Evolutionary conservation across 2,329 filamentous ascomycete species (phyloP).

Genomic region (Chaetomiaceae sp.): DNA sequence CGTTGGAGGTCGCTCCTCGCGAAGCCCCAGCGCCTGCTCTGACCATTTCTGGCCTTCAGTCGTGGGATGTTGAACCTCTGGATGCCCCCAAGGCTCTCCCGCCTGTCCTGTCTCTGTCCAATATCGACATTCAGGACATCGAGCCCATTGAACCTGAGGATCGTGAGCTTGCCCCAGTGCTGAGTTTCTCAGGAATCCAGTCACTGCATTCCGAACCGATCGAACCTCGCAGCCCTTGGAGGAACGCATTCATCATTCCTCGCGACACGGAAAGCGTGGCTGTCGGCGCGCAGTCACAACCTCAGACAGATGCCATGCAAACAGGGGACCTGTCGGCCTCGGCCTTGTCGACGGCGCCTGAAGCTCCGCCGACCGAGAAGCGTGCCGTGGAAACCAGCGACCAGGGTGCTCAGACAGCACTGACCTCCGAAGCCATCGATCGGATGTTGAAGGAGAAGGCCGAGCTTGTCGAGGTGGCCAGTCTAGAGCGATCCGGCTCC

Average conservation of each 20-base stretch:
- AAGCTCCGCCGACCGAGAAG: slow-evolving; percentile 38
- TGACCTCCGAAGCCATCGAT: slow-evolving; percentile 80
- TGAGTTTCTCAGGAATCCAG: slow-evolving; percentile 31
- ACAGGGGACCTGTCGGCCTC: slow-evolving; percentile 50
- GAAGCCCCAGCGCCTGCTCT: slow-evolving; percentile 16
- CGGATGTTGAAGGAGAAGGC: slow-evolving; percentile 59
- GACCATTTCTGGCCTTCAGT: slow-evolving; percentile 21
- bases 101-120: slow-evolving; percentile 23
- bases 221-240: slow-evolving; percentile 47
- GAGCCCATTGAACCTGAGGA: slow-evolving; percentile 29
- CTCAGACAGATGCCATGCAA: slow-evolving; percentile 30
- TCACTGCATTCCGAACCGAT: slow-evolving; percentile 44
- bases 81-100: slow-evolving; percentile 18
- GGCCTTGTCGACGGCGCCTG: slow-evolving; percentile 55
- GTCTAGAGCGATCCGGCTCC: slow-evolving; percentile 36
- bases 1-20: slow-evolving; percentile 17
- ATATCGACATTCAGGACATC: slow-evolving; percentile 28
- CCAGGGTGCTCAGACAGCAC: slow-evolving; percentile 72
- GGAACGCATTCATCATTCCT: slow-evolving; percentile 54
- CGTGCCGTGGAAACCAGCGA: slow-evolving; percentile 50
- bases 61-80: slow-evolving; percentile 28
- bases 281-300: not conserved
- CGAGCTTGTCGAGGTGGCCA: slow-evolving; percentile 27
- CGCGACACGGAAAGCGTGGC: slow-evolving; percentile 34
- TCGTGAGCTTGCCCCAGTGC: slow-evolving; percentile 21